Evolutionary conservation across 2,329 filamentous ascomycete genomes (phyloP), one percentile per base, ranked within the genome.

Genomic region (Cryphonectria nitschkei): DNA sequence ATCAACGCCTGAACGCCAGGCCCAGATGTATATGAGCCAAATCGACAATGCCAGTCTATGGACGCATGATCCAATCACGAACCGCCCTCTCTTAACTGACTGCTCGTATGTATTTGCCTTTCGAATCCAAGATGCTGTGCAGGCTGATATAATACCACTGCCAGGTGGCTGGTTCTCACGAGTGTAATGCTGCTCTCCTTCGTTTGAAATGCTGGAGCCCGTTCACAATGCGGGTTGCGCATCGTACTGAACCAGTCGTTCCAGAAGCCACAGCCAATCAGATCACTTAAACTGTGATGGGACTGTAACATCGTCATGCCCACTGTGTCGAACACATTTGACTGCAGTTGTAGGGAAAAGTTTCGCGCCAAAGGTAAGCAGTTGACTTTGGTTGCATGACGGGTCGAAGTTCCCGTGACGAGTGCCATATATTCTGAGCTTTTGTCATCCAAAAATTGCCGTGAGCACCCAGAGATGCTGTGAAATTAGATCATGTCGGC

Each of bases 41-140:
- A 16, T 32, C 22, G 26, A 37, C 50, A 58, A 32, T 34, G 34
- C 65, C n/a, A 29, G 65, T 67, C 65, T 67, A 58, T 60, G 16
- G 52, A 67, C 37, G 46, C 16, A 29, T 26, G 37, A 43, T 67
- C 54, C 65, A 16, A 58, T 9, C 9, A 8, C 22, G 19, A 32
- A 60, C 22, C 65, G 58, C 43, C 52, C n/a, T 11, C 34, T 43
- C 34, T 43, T 41, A 34, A 56, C 8, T n/a, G 19, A 56, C 37
- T 13, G 46, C 64, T n/a, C 56, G 43, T 16, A 37, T 6, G 50
- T 58, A 54, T 26, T 52, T 34, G 52, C 37, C n/a, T 46, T 43
- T 58, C 43, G 14, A 26, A 67, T 67, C 52, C 65, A 60, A 60
- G 2, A 37, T 43, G 13, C 34, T 34, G 7, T 22, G 34, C 54